These are phyloP conservation scores for Botryotinia narcissicola DNA, from an alignment of 2,329 filamentous ascomycete genomes.

Conservation along the genomic window DNA sequence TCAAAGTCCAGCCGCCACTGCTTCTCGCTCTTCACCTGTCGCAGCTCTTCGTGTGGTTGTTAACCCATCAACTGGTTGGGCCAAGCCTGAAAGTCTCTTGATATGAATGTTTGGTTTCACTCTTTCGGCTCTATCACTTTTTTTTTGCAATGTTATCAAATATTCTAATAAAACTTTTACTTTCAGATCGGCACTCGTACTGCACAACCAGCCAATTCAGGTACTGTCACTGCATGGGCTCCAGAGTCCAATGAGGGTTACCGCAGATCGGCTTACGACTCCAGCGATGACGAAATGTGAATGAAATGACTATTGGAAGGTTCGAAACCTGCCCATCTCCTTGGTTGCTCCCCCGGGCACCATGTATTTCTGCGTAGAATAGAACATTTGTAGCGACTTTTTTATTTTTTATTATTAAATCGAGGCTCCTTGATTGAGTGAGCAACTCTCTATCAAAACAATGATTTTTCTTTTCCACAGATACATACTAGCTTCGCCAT, in stretches of 20 bases:
- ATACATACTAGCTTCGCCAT: neutral
- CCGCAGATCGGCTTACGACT: slow-evolving; percentile 7
- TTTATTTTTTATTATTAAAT: neutral
- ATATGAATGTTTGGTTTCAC: too few relatives aligned
- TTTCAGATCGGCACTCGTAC: slow-evolving; percentile 2
- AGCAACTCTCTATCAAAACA: neutral
- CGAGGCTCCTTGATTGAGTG: neutral
- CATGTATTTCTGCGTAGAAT: too few relatives aligned
- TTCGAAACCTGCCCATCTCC: neutral
- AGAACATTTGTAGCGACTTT: neutral
- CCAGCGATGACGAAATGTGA: slow-evolving; percentile 17
- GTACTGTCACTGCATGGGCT: neutral
- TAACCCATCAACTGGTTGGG: slow-evolving; percentile 11
- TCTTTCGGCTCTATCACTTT: neutral
- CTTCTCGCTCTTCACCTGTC: neutral
- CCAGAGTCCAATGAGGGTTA: neutral
- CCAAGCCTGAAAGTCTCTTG: slow-evolving; percentile 15
- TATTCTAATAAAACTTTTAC: neutral
- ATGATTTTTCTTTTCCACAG: neutral
- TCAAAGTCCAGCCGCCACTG: neutral
- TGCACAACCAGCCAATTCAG: neutral
- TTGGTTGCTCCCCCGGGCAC: neutral
- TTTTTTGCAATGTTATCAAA: neutral
- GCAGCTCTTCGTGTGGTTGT: neutral
- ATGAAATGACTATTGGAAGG: neutral